Evolutionary conservation across 2,329 filamentous ascomycete genomes (phyloP), one percentile per base, ranked within the genome.

Genomic region (Neofusicoccum cordaticola): DNA sequence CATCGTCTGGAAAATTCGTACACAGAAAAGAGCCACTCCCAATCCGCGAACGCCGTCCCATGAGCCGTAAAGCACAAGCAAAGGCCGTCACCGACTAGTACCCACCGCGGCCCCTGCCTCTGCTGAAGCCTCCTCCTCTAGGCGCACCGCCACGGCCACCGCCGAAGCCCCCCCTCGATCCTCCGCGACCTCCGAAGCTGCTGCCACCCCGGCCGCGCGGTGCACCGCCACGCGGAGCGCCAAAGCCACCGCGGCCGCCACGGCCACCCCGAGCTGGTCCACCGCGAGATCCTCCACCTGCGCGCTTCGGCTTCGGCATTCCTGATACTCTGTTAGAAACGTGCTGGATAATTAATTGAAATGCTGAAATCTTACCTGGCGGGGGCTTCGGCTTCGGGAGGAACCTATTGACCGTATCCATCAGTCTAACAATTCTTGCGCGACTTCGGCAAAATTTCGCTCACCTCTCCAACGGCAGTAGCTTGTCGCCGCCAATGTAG

Each of bases 401-500:
- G 85, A 99, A 99, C 72, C 85, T 87, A 27, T 27, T n/a, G 69
- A 19, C 19, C 13, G 15, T 27, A n/a, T 3, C 45, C 41, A 65
- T 75, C 69, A 75, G 71, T 63, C 62, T 61, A 34, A 48, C 13
- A 12, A 19, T 22, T 35, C 17, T 41, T 42, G 34, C 42, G 27
- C 27, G 27, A 31, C 27, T 31, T 7, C 27, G 6, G 17, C 12
- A 19, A 4, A 19, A 57, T 15, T 50, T 66, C 6, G 34, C 70
- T 60, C 78, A 87, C 85, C 90, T 93, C 80, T 99, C 95, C 72
- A 98, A 83, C 50, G 95, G 94, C 67, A 99, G 84, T 61, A 97
- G 87, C 85, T 97, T 99, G 82, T 98, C 95, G 74, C 89, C 87
- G 72, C 90, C 91, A 75, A 98, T 97, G 84, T 89, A 99, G 82